Percentiles rank a stretch among this genome's conserved stretches.
Conservation (phyloP, 805 yeast species). For the Blastobotrys chiropterorum region DNA sequence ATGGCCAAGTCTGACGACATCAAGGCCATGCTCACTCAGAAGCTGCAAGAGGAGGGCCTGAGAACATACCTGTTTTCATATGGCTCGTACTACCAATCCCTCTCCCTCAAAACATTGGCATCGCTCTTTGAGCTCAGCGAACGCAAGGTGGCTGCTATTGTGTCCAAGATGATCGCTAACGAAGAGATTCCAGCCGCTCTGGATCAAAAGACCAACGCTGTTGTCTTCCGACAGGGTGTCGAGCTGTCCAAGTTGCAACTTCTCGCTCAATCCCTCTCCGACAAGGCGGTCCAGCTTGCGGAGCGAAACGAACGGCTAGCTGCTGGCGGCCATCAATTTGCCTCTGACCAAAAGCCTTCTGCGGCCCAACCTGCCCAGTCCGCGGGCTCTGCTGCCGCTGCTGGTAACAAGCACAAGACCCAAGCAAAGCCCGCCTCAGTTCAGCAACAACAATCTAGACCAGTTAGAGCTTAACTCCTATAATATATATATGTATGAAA, state of each 20-base stretch:
- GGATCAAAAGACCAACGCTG: conserved; percentile 55
- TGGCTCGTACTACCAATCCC: conserved; percentile 66
- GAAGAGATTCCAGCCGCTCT: conserved; percentile 74
- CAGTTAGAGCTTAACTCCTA: conserved; percentile 1
- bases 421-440: neutral
- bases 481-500: neutral
- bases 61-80: conserved; percentile 88
- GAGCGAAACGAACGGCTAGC: conserved; percentile 84
- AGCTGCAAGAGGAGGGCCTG: conserved; percentile 83
- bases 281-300: conserved; percentile 66
- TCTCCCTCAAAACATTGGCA: conserved; percentile 62
- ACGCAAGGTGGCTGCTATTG: conserved; percentile 51
- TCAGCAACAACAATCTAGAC: conserved; percentile 2
- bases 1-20: conserved; percentile 62
- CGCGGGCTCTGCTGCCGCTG: neutral
- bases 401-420: neutral
- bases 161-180: conserved; percentile 67
- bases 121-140: conserved; percentile 57
- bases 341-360: neutral
- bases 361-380: neutral
- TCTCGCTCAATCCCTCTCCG: conserved; percentile 77
- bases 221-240: conserved; percentile 68
- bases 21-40: conserved; percentile 60
- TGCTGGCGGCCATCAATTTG: conserved; percentile 60
- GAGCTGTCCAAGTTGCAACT: conserved; percentile 83